Evolutionary conservation across 208 protist genomes (phyloP), one percentile per base, ranked within the genome.

Genomic region (Phytomonas sp.): DNA sequence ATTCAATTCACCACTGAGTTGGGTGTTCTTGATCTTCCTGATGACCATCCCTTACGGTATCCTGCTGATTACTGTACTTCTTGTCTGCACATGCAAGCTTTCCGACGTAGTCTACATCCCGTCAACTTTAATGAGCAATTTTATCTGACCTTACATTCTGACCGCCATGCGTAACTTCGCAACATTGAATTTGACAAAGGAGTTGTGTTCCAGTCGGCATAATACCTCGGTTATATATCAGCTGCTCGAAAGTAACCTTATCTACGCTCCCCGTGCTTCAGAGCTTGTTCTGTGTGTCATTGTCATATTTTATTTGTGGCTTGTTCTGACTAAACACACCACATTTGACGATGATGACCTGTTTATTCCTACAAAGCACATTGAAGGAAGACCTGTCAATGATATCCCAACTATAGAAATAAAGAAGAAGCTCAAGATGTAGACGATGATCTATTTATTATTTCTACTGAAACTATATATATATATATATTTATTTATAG

Each of bases 121-220:
- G 4, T 79, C 82, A 1, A 62, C 90, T 36, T 59, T 90, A 4
- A 61, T 86, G 7, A 83, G 82, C n/a, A 74, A 80, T 63, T 67
- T 93, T 26, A 33, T 81, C 52, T 78, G 79, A 42, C 84, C 84
- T 29, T 93, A 91, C 69, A 63, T 82, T 30, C 71, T 74, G 8
- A 81, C 87, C 14, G 74, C 76, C 23, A 63, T 89, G 34, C 56
- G n/a, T 7, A 31, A 26, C 26, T 61, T 10, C 26, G 3, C 34
- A 37, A 37, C 5, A 37, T 37, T 37, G 34, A 8, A 8, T 37
- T 37, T 37, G 34, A 37, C 34, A 37, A 37, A 37, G 34, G 34
- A 37, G 34, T 8, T 37, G 34, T 37, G 34, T 8, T 3, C 34
- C 34, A 37, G 3, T 37, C 34, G 8, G 34, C 8, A 8, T 3